phyloP scores from a whole-genome alignment of 257 asterid genomes.

The Nicotiana benthamiana region DNA sequence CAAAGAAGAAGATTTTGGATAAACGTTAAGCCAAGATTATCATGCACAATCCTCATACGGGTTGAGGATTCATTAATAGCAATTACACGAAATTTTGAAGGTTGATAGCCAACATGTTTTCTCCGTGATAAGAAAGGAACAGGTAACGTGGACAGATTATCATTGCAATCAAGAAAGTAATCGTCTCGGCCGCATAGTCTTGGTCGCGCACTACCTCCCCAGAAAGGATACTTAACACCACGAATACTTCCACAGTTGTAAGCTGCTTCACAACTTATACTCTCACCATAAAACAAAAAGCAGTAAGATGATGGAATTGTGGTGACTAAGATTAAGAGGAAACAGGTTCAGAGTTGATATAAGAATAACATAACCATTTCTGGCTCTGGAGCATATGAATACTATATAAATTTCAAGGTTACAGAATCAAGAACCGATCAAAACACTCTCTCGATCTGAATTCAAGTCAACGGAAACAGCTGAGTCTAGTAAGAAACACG shows the following conservation, averaged over 20 bases:
- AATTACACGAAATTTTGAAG: neutral
- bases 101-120: neutral
- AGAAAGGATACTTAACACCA: neutral
- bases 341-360: neutral
- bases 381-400: neutral
- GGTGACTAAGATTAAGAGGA: neutral
- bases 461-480: neutral
- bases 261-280: neutral
- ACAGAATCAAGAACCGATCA: neutral
- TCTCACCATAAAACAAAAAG: neutral
- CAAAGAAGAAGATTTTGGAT: neutral
- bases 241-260: constrained; percentile 7
- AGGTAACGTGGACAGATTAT: neutral
- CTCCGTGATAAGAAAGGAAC: neutral
- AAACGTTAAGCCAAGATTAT: neutral
- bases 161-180: neutral
- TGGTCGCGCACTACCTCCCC: neutral
- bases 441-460: neutral
- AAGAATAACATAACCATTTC: neutral
- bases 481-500: neutral
- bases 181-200: neutral
- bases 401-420: neutral
- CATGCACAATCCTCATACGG: neutral
- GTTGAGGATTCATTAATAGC: neutral
- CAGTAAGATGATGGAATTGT: neutral